Conservation (phyloP, 768 basidiomycete species). For the Mycena epipterygia region DNA sequence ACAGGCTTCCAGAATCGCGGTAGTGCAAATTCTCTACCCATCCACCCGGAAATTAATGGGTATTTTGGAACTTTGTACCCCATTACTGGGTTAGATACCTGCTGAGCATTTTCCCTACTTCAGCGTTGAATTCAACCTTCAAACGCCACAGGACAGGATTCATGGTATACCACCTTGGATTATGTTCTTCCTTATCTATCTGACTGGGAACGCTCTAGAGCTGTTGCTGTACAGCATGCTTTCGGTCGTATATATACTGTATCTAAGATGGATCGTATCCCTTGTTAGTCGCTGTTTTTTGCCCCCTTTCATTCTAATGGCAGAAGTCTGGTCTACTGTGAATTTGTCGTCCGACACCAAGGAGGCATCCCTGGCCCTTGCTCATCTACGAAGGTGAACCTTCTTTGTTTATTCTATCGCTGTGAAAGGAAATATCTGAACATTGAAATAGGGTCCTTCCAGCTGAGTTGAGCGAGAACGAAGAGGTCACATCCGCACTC, state of each 20-base stretch:
- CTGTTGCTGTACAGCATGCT: no score
- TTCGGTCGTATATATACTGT: no score
- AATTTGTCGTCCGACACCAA: background rate
- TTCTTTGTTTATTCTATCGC: background rate
- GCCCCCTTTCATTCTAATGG: background rate
- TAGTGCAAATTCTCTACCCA: background rate
- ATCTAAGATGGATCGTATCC: background rate
- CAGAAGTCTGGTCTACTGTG: constrained; percentile 4
- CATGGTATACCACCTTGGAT: no score
- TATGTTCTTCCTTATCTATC: no score
- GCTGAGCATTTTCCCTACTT: no score
- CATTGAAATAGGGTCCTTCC: background rate
- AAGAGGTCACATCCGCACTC: background rate
- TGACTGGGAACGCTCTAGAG: no score
- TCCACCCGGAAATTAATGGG: no score
- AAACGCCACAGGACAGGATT: no score
- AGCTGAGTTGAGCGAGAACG: background rate
- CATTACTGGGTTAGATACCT: no score
- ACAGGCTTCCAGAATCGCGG: no score
- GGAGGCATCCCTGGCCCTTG: background rate
- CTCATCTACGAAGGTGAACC: constrained; percentile 3
- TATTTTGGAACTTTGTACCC: no score
- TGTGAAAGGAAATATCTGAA: background rate
- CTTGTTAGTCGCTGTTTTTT: background rate
- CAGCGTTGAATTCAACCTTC: no score